Evolutionary conservation across 2,329 filamentous ascomycete genomes (phyloP), one percentile per base, ranked within the genome.

Genomic region (Pestalotiopsis sp.): DNA sequence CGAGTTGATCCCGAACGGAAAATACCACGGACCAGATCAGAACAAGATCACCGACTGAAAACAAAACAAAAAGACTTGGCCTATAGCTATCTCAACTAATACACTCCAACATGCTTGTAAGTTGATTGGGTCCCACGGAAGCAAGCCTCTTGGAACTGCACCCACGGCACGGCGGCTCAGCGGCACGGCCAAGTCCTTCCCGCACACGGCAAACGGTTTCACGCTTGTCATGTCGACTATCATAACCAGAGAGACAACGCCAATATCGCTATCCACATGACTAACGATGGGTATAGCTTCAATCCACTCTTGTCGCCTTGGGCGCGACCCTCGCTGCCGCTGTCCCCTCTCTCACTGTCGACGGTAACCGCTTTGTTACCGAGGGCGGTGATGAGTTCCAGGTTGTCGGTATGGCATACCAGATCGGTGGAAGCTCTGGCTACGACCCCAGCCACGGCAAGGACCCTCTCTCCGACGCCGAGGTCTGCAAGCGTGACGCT

Each of bases 321-420:
- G 82, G 83, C 78, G 87, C 86, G 69, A 82, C 84, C 71, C 78
- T 86, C 55, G 86, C 84, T 64, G 81, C 83, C 65, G 90, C 90
- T 65, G 87, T 92, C 65, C 84, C 83, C 69, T 79, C 88, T 11
- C 84, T 92, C 65, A 83, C 85, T 69, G 83, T 90, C 70, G 75
- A 87, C 68, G 88, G 87, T 72, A 83, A 82, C 69, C 82, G 89
- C 75, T 90, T 92, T 69, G 83, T 91, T 78, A 89, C 86, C 57
- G 79, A 80, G 69, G 87, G 84, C 25, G 87, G 88, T 69, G 83
- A 88, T 74, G 86, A 85, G 70, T 91, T 91, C 80, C 88, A 91
- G 81, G 84, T 92, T 69, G 85, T 91, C 64, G 90, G 90, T 73
- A 85, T 90, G 73, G 90, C 90, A 76, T 92, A 92, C 81, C 90